Base-by-base conservation (phyloP, 2,329 filamentous ascomycete genomes). In the Monilinia laxa region DNA sequence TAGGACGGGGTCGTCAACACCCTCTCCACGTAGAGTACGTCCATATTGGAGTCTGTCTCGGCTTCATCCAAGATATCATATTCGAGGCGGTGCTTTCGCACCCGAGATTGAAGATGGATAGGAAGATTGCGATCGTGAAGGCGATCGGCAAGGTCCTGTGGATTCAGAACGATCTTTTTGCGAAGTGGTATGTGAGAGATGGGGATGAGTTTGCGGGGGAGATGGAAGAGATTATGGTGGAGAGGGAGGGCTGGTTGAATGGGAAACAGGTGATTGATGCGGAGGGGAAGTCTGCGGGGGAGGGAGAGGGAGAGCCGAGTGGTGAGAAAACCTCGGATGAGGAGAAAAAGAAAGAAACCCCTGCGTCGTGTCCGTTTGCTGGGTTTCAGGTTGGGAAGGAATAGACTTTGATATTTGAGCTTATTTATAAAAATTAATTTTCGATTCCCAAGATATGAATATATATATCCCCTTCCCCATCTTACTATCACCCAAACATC, bases 101-200 rank as follows among this genome's bases (percentile, higher is more conserved):
- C 68, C 69, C 71, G 60, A 84, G 84, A 3, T 81, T 95, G 49
- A 82, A 84, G 49, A 82, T 91, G 72, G 81, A 83, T 67, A 84
- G 85, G 77, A 93, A 93, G 79, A 87, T 90, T 23, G 88, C 85
- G 28, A 83, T 94, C 5, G 83, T 93, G 57, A 90, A 89, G 75
- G 91, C 91, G 0, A 81, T 94, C 28, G 87, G 87, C 69, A 94
- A 95, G 77, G 87, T 94, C 35, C 88, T 94, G 70, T 94, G 91
- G 90, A 93, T 94, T 71, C 91, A 94, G 78, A 94, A 94, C 75
- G 91, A 94, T 77, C 82, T 94, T 40, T 91, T 94, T 76, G 89
- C 90, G n/a, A 90, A 90, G 76, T 93, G 90, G 88, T 90, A 92
- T 68, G 68, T 75, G 40, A 45, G 25, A 35, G 65, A 64, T 51